Percentiles rank a stretch among this genome's conserved stretches.
Evolutionary conservation across 2,329 filamentous ascomycete species (phyloP).

Genomic region (Zasmidium angulare): DNA sequence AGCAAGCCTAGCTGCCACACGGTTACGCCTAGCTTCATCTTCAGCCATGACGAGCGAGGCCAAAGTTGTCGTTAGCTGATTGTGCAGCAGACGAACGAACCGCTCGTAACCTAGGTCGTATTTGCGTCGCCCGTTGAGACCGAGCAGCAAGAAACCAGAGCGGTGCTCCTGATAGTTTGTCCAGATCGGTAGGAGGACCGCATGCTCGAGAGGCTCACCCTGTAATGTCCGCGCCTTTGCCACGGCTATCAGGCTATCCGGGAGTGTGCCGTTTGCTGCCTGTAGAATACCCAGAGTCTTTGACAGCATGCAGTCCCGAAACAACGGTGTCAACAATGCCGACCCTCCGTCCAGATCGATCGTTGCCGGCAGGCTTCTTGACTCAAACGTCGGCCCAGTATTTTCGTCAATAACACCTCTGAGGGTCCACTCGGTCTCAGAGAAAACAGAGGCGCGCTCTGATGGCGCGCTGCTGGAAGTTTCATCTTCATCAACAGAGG

Average conservation of each 20-base stretch:
- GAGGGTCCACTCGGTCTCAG: conserved; percentile 9
- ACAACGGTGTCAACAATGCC: conserved; percentile 1
- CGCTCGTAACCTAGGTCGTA: conserved; percentile 35
- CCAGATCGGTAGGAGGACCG: conserved; percentile 37
- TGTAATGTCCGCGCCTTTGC: conserved; percentile 1
- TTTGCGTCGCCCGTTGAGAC: conserved; percentile 37
- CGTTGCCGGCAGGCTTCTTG: not conserved
- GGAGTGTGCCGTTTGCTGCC: not conserved
- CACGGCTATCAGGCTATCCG: not conserved
- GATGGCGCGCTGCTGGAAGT: conserved; percentile 2
- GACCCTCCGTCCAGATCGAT: conserved; percentile 6
- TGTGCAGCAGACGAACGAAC: conserved; percentile 34
- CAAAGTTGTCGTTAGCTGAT: conserved; percentile 24
- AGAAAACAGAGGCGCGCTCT: conserved; percentile 4
- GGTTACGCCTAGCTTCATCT: conserved; percentile 14
- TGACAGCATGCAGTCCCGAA: not conserved
- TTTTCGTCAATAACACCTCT: conserved; percentile 4
- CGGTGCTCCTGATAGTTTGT: conserved; percentile 17
- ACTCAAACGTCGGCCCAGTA: not conserved
- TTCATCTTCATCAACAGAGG: conserved; percentile 2
- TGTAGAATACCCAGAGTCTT: conserved; percentile 1
- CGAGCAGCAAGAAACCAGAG: conserved; percentile 30
- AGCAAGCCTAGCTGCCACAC: conserved; percentile 14
- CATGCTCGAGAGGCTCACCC: conserved; percentile 33
- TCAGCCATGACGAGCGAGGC: conserved; percentile 32